phyloP scores from a whole-genome alignment of 331 rosid species.

The Acacia pycnantha region DNA sequence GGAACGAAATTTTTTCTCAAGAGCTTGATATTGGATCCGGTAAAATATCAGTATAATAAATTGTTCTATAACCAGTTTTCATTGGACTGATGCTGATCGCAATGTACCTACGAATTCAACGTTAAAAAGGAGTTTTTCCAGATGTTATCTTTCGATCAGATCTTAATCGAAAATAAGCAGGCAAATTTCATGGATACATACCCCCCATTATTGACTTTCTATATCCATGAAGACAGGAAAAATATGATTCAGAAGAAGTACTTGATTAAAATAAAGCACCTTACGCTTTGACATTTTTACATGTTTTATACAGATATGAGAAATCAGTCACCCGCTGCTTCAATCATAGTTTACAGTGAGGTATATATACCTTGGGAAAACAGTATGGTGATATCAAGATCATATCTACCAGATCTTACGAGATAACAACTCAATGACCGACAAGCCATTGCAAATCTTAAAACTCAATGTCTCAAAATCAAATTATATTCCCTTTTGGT shows the following conservation, averaged over 20 bases:
- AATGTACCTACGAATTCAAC: background rate
- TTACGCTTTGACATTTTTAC: background rate
- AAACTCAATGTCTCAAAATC: constrained; percentile 11
- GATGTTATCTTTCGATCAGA: background rate
- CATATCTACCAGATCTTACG: background rate
- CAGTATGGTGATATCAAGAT: background rate
- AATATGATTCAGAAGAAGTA: background rate
- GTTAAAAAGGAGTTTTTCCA: too few species aligned
- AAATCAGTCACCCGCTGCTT: background rate
- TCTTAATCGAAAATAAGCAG: background rate
- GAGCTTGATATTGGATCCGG: too few species aligned
- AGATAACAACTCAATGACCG: constrained; percentile 1
- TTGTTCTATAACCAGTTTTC: background rate
- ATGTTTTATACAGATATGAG: background rate
- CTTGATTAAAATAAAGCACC: too few species aligned
- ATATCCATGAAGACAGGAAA: background rate
- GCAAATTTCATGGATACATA: background rate
- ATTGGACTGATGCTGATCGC: background rate
- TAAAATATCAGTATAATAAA: background rate
- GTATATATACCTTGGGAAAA: background rate
- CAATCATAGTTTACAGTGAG: background rate
- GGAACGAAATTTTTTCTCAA: background rate
- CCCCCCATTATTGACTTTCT: background rate
- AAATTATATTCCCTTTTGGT: constrained; percentile 8
- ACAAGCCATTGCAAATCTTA: background rate